Base-by-base conservation (phyloP, 148 eudicot genomes). In the Dianthus caryophyllus region DNA sequence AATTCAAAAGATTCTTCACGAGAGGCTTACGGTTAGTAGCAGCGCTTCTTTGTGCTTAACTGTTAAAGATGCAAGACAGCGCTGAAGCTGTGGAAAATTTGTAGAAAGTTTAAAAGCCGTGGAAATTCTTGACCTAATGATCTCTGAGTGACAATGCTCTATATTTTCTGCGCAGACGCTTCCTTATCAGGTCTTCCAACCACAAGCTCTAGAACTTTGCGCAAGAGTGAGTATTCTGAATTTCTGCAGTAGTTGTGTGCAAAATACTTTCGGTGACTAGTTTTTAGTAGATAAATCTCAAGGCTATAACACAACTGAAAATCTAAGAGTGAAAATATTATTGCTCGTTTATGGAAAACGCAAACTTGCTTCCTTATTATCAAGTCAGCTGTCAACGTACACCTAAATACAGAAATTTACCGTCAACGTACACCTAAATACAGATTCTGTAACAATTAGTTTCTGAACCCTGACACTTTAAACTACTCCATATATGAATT, bases 171-270 rank as follows among this genome's bases (percentile, higher is more conserved):
- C 24, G 59, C 82, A 88, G 98, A 87, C 59, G 55, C 85, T 94
- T 80, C 90, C 88, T 53, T 82, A 73, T 69, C 70, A 24, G 10
- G 86, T 83, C 65, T 94, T 90, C 71, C 96, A 93, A 80, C 86
- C 88, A 29, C 96, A 83, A 82, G 82, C 98, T 30, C 70, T 89
- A 80, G 98, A 90, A 70, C 91, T 87, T 57, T 93, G 98, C 80
- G 89, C 98, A 53, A 83, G 97, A 78, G 97, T 90, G 76, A 84
- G 97, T 69, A 21, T 61, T 61, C 25, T 36, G 13, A 21, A 54
- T 67, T 18, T 8, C 16, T 48, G 41, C 47, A 41, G 39, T 20
- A 41, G 60, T 61, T 33, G 61, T 51, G 17, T 49, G 38, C 38
- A 33, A 3, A 7, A 33, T 33, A 33, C 38, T 33, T 33, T 33